Evolutionary conservation across 164 flowering plant genomes (phyloP).

Genomic region (Buxus sempervirens): DNA sequence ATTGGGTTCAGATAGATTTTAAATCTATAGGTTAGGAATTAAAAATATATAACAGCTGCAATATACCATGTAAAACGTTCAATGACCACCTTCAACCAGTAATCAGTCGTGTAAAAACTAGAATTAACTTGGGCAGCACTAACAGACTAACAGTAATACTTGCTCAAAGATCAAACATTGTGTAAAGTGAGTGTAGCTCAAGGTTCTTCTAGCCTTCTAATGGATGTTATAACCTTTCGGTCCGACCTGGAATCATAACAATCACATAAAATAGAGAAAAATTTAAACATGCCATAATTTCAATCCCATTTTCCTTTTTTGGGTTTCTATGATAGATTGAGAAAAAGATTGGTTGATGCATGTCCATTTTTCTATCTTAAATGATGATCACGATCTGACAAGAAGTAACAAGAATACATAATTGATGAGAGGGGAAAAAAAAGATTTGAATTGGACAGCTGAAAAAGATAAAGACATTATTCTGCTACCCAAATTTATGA

Average conservation of each 20-base stretch:
- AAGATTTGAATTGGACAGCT: too few species aligned
- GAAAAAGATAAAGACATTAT: too few species aligned
- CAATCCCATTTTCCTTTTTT: not conserved
- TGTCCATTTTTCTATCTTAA: not conserved
- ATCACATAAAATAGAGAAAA: not conserved
- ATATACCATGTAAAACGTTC: not conserved
- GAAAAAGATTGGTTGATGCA: not conserved
- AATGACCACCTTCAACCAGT: not conserved
- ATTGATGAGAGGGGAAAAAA: too few species aligned
- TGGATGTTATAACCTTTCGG: not conserved
- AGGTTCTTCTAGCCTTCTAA: too few species aligned
- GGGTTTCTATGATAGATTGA: not conserved
- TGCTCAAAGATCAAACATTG: too few species aligned
- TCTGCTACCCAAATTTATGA: too few species aligned
- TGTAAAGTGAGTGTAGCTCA: too few species aligned
- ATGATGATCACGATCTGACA: too few species aligned
- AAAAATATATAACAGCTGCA: too few species aligned
- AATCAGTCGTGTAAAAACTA: not conserved
- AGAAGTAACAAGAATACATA: too few species aligned
- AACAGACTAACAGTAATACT: too few species aligned
- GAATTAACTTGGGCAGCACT: not conserved
- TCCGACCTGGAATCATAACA: not conserved
- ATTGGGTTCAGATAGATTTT: not conserved
- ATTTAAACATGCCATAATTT: not conserved
- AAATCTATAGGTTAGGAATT: too few species aligned